phyloP scores from a whole-genome alignment of 2,329 filamentous ascomycete species.

The Fusarium denticulatum region DNA sequence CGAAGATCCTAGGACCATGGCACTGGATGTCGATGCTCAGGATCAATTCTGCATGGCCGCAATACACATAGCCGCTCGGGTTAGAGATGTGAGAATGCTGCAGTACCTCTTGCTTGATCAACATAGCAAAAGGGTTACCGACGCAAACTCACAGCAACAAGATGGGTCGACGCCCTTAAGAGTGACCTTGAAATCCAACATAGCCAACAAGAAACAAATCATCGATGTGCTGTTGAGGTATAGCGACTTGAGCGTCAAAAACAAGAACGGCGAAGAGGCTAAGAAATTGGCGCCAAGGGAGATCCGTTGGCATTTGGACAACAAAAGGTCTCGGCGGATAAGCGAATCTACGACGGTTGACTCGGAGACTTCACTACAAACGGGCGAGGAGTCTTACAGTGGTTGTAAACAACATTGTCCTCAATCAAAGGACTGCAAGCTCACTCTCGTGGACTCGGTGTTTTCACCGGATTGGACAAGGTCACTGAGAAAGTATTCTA shows the following conservation, averaged over 20 bases:
- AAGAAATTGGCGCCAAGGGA: neutral
- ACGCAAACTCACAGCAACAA: neutral
- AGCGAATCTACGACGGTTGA: neutral
- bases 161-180: neutral
- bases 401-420: neutral
- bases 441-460: neutral
- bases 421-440: neutral
- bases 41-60: neutral
- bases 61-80: neutral
- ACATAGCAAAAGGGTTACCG: neutral
- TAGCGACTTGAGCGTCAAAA: neutral
- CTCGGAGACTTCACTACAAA: neutral
- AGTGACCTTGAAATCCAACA: neutral
- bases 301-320: neutral
- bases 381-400: neutral
- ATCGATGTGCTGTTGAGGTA: neutral
- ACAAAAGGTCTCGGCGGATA: neutral
- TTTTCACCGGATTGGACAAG: neutral
- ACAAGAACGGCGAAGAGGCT: neutral
- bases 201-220: neutral
- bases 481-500: accelerated
- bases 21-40: neutral
- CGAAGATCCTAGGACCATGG: accelerated
- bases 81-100: neutral
- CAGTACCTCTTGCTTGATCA: neutral